Base-by-base conservation (phyloP, 257 asterid species). In the Capsicum rhomboideum region DNA sequence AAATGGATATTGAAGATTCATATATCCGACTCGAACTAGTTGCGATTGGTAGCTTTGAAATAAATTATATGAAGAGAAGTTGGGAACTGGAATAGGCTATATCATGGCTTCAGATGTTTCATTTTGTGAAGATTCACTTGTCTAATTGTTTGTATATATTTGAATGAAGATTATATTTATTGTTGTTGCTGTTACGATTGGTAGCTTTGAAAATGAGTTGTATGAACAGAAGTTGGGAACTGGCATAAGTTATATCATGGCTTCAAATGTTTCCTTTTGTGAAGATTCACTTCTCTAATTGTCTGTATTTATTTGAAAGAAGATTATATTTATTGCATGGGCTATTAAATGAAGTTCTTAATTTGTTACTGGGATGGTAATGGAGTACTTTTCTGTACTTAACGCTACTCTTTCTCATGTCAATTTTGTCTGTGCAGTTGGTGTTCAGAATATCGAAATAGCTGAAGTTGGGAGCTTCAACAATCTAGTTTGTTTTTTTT, bases 381-480 rank as follows among this genome's bases (percentile, higher is more conserved):
- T 23, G 59, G 31, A 31, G 23, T 29, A 7, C 16, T 16, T 31
- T 66, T 31, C 46, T n/a, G n/a, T 14, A 66, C 75, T 16, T 16
- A 66, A 66, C 42, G 1, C 23, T 31, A 16, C 6, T 16, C 23
- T 12, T 80, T 6, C 31, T 66, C 84, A 82, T 66, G 66, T 56
- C 40, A 16, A 78, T 75, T 87, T 75, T 21, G 61, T 86, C 79
- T 81, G 83, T 77, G 85, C 87, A 80, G 81, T 86, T 85, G 81
- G 75, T 67, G 81, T 63, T 59, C 68, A 71, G 68, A 74, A 79
- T 82, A 69, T 85, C 40, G 79, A 71, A 31, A 49, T 63, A 49
- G 80, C 83, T 79, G 84, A 56, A 85, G 56, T 78, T 55, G 37
- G 90, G 77, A 78, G 82, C 86, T 88, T 79, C 84, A 49, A 83